Evolutionary conservation across 352 stramenopile genomes (phyloP).

Genomic region (Saprolegnia parasitica): DNA sequence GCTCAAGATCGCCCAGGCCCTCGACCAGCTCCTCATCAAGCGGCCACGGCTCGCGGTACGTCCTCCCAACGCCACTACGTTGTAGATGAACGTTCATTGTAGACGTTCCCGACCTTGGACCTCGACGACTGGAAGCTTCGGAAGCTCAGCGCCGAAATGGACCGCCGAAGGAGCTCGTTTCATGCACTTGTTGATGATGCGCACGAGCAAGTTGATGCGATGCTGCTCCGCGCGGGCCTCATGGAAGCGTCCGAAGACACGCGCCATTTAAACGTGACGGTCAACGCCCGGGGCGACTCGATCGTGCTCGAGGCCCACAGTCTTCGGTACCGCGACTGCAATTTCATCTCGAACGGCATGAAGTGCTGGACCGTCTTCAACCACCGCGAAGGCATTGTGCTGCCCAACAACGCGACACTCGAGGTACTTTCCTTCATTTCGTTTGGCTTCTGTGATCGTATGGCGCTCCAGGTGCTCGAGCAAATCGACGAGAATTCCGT

Average conservation of each 20-base stretch:
- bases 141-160: neutral
- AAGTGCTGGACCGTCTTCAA: conserved; percentile 9
- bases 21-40: conserved; percentile 9
- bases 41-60: neutral
- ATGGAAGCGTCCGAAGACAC: conserved; percentile 16
- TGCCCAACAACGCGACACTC: conserved; percentile 11
- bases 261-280: conserved; percentile 10
- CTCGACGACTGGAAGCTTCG: conserved; percentile 12
- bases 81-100: neutral
- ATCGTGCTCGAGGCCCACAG: conserved; percentile 11
- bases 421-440: neutral
- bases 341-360: conserved; percentile 20
- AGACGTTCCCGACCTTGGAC: conserved; percentile 5
- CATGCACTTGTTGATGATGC: conserved; percentile 4
- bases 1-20: neutral
- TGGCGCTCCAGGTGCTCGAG: neutral
- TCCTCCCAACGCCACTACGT: neutral
- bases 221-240: conserved; percentile 1
- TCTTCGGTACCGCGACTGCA: conserved; percentile 10
- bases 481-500: conserved; percentile 12
- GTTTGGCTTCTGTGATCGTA: neutral
- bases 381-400: conserved; percentile 10
- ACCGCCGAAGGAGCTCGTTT: conserved; percentile 6
- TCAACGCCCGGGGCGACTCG: conserved; percentile 1
- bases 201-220: conserved; percentile 12